A percentile compares a stretch with the other conserved stretches of the same genome.
Evolutionary conservation across 73 alveolate species (phyloP).

Genomic region (Diophrys sp.): DNA sequence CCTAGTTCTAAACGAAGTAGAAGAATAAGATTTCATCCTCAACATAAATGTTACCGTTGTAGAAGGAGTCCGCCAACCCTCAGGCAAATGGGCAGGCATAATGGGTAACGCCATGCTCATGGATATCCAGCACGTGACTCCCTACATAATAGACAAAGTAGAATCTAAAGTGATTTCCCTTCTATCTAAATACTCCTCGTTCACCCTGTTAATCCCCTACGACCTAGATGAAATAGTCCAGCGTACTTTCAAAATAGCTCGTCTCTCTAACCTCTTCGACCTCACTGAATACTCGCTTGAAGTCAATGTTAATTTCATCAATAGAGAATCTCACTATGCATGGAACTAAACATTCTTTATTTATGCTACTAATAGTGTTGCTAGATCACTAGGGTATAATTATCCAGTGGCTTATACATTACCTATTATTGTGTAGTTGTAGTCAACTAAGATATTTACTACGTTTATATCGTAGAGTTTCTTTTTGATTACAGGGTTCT

Average conservation of each 20-base stretch:
- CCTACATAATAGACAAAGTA: not conserved
- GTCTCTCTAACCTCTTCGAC: not conserved
- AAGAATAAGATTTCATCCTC: not conserved
- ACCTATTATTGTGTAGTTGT: conserved; percentile 46
- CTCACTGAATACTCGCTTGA: not conserved
- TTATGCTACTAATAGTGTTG: not conserved
- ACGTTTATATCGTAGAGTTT: conserved; percentile 72
- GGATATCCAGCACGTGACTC: not conserved
- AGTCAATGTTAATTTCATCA: not conserved
- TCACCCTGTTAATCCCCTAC: not conserved
- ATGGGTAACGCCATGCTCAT: not conserved
- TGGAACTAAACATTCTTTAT: not conserved
- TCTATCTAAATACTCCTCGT: too few species aligned
- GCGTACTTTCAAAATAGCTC: not conserved
- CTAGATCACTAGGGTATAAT: not conserved
- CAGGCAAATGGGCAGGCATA: not conserved
- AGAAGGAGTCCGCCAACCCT: not conserved
- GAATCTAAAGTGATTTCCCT: not conserved
- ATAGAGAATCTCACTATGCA: not conserved
- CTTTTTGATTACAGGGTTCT: conserved; percentile 70
- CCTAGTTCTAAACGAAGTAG: not conserved
- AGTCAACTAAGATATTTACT: conserved; percentile 25
- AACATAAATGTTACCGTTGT: not conserved
- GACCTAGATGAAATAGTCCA: not conserved
- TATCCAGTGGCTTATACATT: not conserved